Evolutionary conservation across 768 basidiomycete genomes (phyloP), one percentile per base, ranked within the genome.

Genomic region (Cytidiella melzeri): DNA sequence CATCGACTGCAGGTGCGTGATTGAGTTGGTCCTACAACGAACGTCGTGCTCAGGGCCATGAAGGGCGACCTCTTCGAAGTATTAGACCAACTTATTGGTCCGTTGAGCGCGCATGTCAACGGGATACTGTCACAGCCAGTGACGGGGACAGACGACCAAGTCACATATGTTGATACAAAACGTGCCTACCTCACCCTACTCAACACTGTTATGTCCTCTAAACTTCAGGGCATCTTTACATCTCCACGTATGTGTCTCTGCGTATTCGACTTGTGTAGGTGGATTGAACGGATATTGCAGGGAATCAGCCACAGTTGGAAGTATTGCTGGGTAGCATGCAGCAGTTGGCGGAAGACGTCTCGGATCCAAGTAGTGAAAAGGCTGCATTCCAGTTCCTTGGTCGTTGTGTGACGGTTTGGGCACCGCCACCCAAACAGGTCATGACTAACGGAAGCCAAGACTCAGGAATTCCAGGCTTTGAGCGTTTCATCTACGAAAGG

Each of bases 401-500:
- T 51, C 76, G 78, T 45, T 81, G 80, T 46, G 77, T 88, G 28
- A 69, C 70, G 19, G 71, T 74, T 12, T 92, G 90, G 86, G 85
- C 82, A 30, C 80, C 77, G 48, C 74, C 76, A 62, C 67, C 34
- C 15, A 7, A 34, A 7, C 30, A 34, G 15, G 30, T 7, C 9
- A 15, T 15, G 7, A 34, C 30, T 7, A 5, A 24, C 30, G 41
- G 60, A 69, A 51, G 56, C 10, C 47, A 58, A 1, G 45, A 69
- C 24, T 62, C 58, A 19, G 69, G 73, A 10, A 67, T 98, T 39
- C 92, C 92, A 10, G 94, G 95, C 1, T 97, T 96, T 57, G 93
- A 97, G 57, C 77, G 80, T 12, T 94, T 94, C 63, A 78, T 95
- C 25, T 98, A 98, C 59, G 87, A 93, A 53, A 79, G 83, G 11